Evolutionary conservation across 1,139 yeast genomes (phyloP), one percentile per base, ranked within the genome.

Genomic region (Kurtzmaniella quercitrusa): DNA sequence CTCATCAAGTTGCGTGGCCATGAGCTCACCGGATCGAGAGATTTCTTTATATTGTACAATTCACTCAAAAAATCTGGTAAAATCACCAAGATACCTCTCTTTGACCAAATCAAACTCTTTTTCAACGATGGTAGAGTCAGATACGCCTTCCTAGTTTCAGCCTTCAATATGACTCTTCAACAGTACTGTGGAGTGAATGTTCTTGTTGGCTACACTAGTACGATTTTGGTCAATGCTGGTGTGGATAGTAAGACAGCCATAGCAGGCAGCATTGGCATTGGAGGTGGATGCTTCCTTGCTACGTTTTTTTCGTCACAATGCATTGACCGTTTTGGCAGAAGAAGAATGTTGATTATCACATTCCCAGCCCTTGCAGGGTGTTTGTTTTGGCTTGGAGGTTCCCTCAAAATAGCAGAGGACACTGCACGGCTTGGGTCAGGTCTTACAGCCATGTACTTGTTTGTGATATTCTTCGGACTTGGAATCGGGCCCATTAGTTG

Each of bases 181-280:
- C 48, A 45, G 33, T 45, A 41, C 21, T 42, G 48, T 27, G 48
- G 48, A n/a, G 48, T 45, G 4, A 45, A 45, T 37, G 37, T 45
- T 15, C 39, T 45, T n/a, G 45, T 42, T 3, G 37, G 39, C 15
- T 45, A 45, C 24, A 45, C 45, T 11, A 33, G 51, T 49, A 44
- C 57, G 46, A 45, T 55, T 10, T 48, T 49, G 39, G 52, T 45
- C 16, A 43, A 37, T 23, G 48, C 53, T 29, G 55, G 55, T 3
- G 43, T 49, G 34, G 16, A 43, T 15, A 38, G 46, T 34, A 38
- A 41, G 9, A 41, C 38, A 19, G 51, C 54, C 3, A 40, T 51
- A 15, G 44, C 51, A 7, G 54, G 54, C 5, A 44, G 48, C 41
- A 40, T 44, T 29, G 54, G 54, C 3, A 43, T 51, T 39, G 54